These are phyloP conservation scores for Cladophialophora carrionii DNA, from an alignment of 2,329 filamentous ascomycete species.

Conservation along the genomic window DNA sequence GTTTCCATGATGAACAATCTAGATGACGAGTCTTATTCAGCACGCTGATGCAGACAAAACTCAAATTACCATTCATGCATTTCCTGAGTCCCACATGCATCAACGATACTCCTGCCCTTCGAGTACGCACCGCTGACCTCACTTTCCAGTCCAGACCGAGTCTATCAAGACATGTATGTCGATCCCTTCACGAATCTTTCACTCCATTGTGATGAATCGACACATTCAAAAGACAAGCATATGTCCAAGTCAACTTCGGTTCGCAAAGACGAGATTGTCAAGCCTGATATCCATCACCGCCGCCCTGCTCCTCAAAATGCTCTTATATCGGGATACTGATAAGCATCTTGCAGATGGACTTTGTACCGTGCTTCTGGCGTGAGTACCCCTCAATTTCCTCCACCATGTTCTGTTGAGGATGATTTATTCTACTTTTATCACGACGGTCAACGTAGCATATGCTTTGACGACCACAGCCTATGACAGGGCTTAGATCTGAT, in stretches of 20 bases:
- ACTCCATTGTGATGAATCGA: conserved; percentile 74
- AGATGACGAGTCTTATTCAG: conserved; percentile 70
- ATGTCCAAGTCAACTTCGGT: conserved; percentile 74
- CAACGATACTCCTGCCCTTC: neutral
- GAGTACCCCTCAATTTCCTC: neutral
- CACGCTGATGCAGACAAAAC: conserved; percentile 62
- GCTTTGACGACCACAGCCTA: conserved; percentile 78
- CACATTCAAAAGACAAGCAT: conserved; percentile 90
- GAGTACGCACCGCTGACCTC: neutral
- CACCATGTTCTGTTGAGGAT: conserved; percentile 58
- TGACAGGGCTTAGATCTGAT: conserved; percentile 67
- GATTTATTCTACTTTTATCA: conserved; percentile 66
- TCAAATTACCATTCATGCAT: conserved; percentile 64
- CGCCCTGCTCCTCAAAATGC: neutral
- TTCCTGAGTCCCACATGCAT: conserved; percentile 46
- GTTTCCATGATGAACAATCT: conserved; percentile 54
- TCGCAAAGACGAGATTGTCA: conserved; percentile 58
- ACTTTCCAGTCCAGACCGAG: neutral
- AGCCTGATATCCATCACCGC: conserved; percentile 30
- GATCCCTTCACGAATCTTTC: neutral
- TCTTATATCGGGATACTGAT: conserved; percentile 2
- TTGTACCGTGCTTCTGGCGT: neutral
- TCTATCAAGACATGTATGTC: neutral
- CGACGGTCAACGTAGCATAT: conserved; percentile 85
- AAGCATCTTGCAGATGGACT: neutral